A percentile compares a stretch with the other conserved stretches of the same genome.
phyloP scores from a whole-genome alignment of 495 filamentous ascomycete species.

The Opeltia flavorubescens region DNA sequence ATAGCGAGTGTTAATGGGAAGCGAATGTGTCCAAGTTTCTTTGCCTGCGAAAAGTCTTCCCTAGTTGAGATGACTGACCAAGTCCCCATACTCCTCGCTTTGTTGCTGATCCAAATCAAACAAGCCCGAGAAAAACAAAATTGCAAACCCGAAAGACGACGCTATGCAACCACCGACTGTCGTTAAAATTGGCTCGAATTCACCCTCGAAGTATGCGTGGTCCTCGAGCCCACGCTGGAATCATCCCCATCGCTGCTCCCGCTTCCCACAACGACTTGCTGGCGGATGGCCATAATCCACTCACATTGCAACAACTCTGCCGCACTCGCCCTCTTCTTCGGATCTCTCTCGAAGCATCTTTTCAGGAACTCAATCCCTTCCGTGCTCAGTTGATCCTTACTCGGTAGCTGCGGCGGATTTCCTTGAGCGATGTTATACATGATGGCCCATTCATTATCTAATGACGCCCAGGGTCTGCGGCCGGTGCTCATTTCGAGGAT shows the following conservation, averaged over 20 bases:
- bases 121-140: no score
- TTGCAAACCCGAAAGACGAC: no score
- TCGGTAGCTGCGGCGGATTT: slow-evolving; percentile 74
- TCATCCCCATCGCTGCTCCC: background rate
- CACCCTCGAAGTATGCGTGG: slow-evolving; percentile 8
- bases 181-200: slow-evolving; percentile 10
- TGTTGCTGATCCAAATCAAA: no score
- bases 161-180: background rate
- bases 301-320: slow-evolving; percentile 89
- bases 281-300: slow-evolving; percentile 67
- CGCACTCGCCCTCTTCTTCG: slow-evolving; percentile 61
- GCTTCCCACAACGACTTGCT: slow-evolving; percentile 37
- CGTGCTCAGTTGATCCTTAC: slow-evolving; percentile 67
- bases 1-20: no score
- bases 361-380: slow-evolving; percentile 77
- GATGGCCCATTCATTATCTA: slow-evolving; percentile 99
- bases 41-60: background rate
- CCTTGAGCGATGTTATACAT: slow-evolving; percentile 99
- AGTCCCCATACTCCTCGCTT: background rate
- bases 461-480: slow-evolving; percentile 84
- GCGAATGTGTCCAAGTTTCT: background rate
- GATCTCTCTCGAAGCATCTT: slow-evolving; percentile 79
- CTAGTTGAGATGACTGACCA: no score
- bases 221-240: slow-evolving; percentile 33
- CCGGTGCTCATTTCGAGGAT: slow-evolving; percentile 97